A percentile compares a stretch with the other conserved stretches of the same genome.
Evolutionary conservation across 1,284 basidiomycete species (phyloP).

Genomic region (Cryptococcus sp.): DNA sequence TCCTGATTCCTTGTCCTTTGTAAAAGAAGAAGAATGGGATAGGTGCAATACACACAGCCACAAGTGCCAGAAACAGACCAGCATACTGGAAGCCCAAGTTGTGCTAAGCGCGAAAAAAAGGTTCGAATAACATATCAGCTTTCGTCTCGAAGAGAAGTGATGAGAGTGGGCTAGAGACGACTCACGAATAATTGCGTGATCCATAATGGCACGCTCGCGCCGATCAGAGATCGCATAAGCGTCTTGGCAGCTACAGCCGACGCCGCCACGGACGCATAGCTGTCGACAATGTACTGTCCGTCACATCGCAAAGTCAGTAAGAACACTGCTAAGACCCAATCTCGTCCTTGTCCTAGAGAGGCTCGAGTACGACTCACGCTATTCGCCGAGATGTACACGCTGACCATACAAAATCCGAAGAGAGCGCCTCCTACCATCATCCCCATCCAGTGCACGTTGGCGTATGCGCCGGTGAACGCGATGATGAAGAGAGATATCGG

Average conservation of each 20-base stretch:
- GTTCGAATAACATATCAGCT: background rate
- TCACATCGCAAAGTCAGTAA: background rate
- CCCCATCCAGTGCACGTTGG: conserved; percentile 43
- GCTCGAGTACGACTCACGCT: conserved; percentile 16
- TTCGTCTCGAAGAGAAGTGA: too few species aligned
- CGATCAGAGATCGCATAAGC: conserved; percentile 54
- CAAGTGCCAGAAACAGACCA: conserved; percentile 39
- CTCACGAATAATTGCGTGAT: conserved; percentile 34
- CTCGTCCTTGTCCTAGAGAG: background rate
- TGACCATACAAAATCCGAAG: conserved; percentile 45
- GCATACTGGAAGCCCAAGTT: conserved; percentile 42
- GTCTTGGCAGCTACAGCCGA: conserved; percentile 58
- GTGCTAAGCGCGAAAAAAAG: conserved; percentile 21
- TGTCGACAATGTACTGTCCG: conserved; percentile 44
- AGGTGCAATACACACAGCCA: conserved; percentile 31
- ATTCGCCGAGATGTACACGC: conserved; percentile 51
- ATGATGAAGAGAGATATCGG: conserved; percentile 54
- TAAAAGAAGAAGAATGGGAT: conserved; percentile 48
- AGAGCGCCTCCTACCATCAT: conserved; percentile 34
- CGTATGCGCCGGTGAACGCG: conserved; percentile 42
- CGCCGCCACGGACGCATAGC: conserved; percentile 40
- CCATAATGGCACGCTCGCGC: conserved; percentile 49
- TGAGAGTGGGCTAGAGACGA: background rate
- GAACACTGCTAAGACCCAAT: background rate
- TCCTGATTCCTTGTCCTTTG: conserved; percentile 37